Evolutionary conservation across 2,329 filamentous ascomycete species (phyloP).

Genomic region (Eurotiales sp.): DNA sequence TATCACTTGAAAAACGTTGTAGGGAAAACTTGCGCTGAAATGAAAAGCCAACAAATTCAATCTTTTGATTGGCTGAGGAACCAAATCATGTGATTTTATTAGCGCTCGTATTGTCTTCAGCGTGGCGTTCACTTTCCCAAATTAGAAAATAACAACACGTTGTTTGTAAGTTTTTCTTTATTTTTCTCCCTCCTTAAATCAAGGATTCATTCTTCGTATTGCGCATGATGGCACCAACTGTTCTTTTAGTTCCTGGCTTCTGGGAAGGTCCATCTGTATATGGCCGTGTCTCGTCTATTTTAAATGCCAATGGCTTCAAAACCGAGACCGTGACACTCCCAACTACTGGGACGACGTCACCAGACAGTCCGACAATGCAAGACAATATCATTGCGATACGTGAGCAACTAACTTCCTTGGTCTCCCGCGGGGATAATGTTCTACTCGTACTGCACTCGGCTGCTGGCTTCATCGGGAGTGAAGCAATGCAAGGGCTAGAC

Average conservation of each 20-base stretch:
- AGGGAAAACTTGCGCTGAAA: too few relatives aligned
- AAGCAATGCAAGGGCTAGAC: constrained; percentile 79
- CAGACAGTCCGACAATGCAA: constrained; percentile 5
- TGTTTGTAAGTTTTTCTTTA: too few relatives aligned
- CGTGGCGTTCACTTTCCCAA: too few relatives aligned
- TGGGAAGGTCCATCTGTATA: constrained; percentile 2
- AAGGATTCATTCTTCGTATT: neutral
- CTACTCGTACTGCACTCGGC: constrained; percentile 7
- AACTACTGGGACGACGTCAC: constrained; percentile 5
- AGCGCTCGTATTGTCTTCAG: too few relatives aligned
- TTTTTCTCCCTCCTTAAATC: too few relatives aligned
- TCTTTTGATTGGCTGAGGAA: too few relatives aligned
- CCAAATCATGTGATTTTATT: too few relatives aligned
- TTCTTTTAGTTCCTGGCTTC: constrained; percentile 7
- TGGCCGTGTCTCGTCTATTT: neutral
- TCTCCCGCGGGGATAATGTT: neutral
- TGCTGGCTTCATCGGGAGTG: constrained; percentile 74
- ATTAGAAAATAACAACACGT: too few relatives aligned
- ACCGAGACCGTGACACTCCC: neutral
- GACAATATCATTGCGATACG: constrained; percentile 1
- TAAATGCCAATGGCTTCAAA: neutral
- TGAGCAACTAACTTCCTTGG: neutral
- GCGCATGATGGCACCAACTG: constrained; percentile 6
- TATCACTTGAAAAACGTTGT: too few relatives aligned
- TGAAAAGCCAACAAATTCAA: too few relatives aligned